Evolutionary conservation across 1,284 basidiomycete genomes (phyloP), one percentile per base, ranked within the genome.

Genomic region (Moniliella sp.): DNA sequence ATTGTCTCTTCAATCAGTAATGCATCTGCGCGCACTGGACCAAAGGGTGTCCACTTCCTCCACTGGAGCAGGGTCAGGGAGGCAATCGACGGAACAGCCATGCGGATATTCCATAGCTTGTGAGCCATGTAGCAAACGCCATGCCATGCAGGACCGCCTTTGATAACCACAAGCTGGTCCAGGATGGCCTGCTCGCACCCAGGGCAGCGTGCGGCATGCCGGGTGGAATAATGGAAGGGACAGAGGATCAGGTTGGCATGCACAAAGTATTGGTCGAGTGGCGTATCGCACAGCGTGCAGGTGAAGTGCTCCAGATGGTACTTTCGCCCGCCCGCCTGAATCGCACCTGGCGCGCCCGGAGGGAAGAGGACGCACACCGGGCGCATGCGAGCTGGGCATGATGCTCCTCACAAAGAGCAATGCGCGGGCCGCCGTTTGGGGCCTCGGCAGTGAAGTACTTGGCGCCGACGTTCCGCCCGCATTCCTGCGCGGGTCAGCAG

Each of bases 41-140:
- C n/a, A n/a, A n/a, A n/a, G n/a, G n/a, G n/a, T n/a, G n/a, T n/a
- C n/a, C n/a, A n/a, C n/a, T n/a, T n/a, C n/a, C n/a, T n/a, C n/a
- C n/a, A n/a, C n/a, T n/a, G n/a, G n/a, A n/a, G n/a, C n/a, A n/a
- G n/a, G n/a, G n/a, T n/a, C n/a, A n/a, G n/a, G n/a, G n/a, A n/a
- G n/a, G n/a, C n/a, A n/a, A n/a, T n/a, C n/a, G n/a, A n/a, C n/a
- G n/a, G n/a, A n/a, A n/a, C n/a, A n/a, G n/a, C n/a, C n/a, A n/a
- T n/a, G n/a, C n/a, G n/a, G n/a, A n/a, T n/a, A n/a, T n/a, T n/a
- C 16, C 32, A 15, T 16, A 11, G 48, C 15, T 40, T 94, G 65
- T 93, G 88, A 51, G 94, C 94, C 86, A 97, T 94, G 64, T 97
- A 94, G 63, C 88, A 99, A 64, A 97, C 88, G 31, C 91, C 91